Evolutionary conservation across 306 rosid genomes (phyloP).

Genomic region (Vigna mungo): DNA sequence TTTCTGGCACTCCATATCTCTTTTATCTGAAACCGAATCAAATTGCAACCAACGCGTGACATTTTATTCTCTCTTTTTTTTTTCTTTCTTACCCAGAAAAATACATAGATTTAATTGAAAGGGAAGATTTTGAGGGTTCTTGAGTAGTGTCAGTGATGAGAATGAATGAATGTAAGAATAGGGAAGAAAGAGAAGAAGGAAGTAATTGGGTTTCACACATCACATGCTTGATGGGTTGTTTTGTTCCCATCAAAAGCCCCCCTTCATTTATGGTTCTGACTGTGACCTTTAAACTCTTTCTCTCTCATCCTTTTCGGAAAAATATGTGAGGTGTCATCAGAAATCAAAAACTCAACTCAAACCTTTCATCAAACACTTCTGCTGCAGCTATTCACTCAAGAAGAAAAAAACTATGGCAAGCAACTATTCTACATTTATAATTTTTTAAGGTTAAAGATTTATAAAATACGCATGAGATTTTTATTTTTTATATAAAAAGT

Average conservation of each 20-base stretch:
- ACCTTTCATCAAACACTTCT: neutral
- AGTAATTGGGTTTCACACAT: constrained; percentile 39
- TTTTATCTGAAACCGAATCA: constrained; percentile 24
- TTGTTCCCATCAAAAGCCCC: constrained; percentile 35
- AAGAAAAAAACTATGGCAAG: constrained; percentile 19
- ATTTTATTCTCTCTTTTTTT: neutral
- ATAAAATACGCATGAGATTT: too few species aligned
- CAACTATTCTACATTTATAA: neutral
- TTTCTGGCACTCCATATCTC: neutral
- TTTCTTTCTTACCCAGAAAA: neutral
- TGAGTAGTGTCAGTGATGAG: neutral
- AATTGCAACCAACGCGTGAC: neutral
- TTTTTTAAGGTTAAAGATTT: too few species aligned
- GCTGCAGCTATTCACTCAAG: neutral
- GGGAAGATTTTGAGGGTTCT: neutral
- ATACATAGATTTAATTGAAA: too few species aligned
- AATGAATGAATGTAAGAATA: neutral
- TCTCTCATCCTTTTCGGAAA: neutral
- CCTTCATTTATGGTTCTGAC: constrained; percentile 59
- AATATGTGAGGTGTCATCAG: neutral
- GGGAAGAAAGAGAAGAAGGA: neutral
- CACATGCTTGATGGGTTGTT: constrained; percentile 51
- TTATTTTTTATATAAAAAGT: too few species aligned
- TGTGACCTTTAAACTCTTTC: constrained; percentile 40
- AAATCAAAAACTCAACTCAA: neutral